Base-by-base conservation (phyloP, 306 rosid species). In the Herpetospermum pedunculosum region DNA sequence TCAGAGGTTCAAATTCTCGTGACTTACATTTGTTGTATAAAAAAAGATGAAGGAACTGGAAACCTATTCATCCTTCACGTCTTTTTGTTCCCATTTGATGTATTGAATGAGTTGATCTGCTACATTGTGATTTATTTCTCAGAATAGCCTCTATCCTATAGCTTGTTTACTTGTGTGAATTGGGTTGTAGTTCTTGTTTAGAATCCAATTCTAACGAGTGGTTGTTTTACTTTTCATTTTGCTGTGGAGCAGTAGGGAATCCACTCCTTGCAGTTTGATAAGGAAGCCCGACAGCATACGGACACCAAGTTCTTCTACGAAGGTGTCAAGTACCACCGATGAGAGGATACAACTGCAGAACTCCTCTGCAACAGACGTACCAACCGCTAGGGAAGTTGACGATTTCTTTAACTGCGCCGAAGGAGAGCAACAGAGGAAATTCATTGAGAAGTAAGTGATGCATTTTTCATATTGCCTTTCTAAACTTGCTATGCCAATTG, bases 231-330 rank as follows among this genome's bases (percentile, higher is more conserved):
- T 4, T 12, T 10, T 23, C 34, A 11, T 53, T 13, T 59, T 59
- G 16, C 25, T 28, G 74, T 26, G 92, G 79, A 84, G 81, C 86
- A 85, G 96, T 32, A 82, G 99, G 79, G 99, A 94, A 83, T 85
- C 97, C n/a, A 94, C 99, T 19, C 99, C 96, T 50, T 87, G 88
- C 81, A 91, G 89, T 87, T 81, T 94, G 88, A 91, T 89, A 79
- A 84, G 88, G 86, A 87, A 88, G 58, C 84, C 96, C 0, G 88
- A 91, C 53, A 70, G 65, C 73, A 54, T 89, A 75, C 62, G 84
- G 74, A 83, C 96, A 38, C 99, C 99, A 1, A 86, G 99, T 69
- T 94, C 99, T 38, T 85, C 90, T 49, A 91, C 95, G 10, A 91
- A 86, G 86, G 90, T 87, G 16, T 80, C 95, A 72, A 70, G 76